Evolutionary conservation across 1,284 basidiomycete species (phyloP).

Genomic region (Cryptococcus sp.): DNA sequence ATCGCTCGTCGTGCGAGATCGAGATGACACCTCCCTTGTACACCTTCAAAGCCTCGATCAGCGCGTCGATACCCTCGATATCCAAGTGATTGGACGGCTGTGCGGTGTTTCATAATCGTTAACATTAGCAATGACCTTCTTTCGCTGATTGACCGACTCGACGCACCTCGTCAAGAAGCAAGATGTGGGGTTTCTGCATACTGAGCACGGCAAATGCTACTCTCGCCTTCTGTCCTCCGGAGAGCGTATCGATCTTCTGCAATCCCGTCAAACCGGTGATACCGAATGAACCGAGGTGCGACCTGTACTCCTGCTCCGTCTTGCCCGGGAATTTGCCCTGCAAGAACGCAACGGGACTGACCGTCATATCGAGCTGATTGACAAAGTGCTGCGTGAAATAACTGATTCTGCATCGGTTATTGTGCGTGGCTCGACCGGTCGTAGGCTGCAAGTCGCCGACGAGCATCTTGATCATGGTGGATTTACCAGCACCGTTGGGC

Average conservation of each 20-base stretch:
- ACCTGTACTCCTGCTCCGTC: conserved; percentile 94
- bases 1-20: conserved; percentile 91
- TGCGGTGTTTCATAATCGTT: conserved; percentile 5
- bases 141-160: background rate
- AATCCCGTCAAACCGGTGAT: conserved; percentile 92
- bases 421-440: conserved; percentile 81
- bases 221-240: conserved; percentile 93
- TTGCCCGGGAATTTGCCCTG: conserved; percentile 89
- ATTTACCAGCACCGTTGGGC: conserved; percentile 61
- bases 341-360: conserved; percentile 90
- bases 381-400: conserved; percentile 99
- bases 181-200: conserved; percentile 81
- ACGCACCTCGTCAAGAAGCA: conserved; percentile 82
- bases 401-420: conserved; percentile 84
- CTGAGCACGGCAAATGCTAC: conserved; percentile 94
- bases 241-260: conserved; percentile 58
- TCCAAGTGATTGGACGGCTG: conserved; percentile 97
- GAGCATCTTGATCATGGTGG: conserved; percentile 77
- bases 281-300: conserved; percentile 96
- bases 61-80: conserved; percentile 95
- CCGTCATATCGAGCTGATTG: conserved; percentile 80
- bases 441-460: conserved; percentile 85
- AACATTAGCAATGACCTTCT: background rate
- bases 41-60: conserved; percentile 79
- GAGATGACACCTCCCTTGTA: conserved; percentile 88